Evolutionary conservation across 768 basidiomycete species (phyloP).

Genomic region (Boletus reticuloceps): DNA sequence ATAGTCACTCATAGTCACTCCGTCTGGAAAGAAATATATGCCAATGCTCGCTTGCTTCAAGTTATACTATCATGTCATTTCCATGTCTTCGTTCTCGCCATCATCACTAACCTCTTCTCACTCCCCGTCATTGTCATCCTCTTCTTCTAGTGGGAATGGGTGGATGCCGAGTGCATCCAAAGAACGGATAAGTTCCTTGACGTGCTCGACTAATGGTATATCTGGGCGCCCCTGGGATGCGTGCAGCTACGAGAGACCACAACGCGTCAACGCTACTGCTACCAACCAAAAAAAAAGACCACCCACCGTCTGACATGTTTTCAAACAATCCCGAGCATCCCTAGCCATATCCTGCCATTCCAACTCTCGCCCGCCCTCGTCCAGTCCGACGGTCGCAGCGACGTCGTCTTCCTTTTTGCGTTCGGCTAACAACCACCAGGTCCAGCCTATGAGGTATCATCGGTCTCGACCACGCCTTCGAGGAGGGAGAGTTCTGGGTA

Average conservation of each 20-base stretch:
- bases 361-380: slow-evolving; percentile 38
- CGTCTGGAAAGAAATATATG: neutral
- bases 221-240: slow-evolving; percentile 72
- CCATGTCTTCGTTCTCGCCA: slow-evolving; percentile 52
- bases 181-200: slow-evolving; percentile 65
- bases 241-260: slow-evolving; percentile 53
- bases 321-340: slow-evolving; percentile 77
- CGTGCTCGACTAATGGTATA: slow-evolving; percentile 71
- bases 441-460: slow-evolving; percentile 93
- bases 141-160: slow-evolving; percentile 52
- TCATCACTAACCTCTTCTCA: slow-evolving; percentile 65
- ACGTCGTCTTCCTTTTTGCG: slow-evolving; percentile 55
- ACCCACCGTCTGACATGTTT: slow-evolving; percentile 77
- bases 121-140: slow-evolving; percentile 40
- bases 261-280: neutral
- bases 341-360: slow-evolving; percentile 77
- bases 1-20: neutral
- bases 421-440: slow-evolving; percentile 81
- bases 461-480: slow-evolving; percentile 73
- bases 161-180: slow-evolving; percentile 67
- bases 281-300: neutral
- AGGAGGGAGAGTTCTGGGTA: slow-evolving; percentile 74
- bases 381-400: slow-evolving; percentile 38
- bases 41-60: neutral
- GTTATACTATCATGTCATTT: slow-evolving; percentile 43